Conservation (phyloP, 768 basidiomycete species). For the Pleurotus platypus region DNA sequence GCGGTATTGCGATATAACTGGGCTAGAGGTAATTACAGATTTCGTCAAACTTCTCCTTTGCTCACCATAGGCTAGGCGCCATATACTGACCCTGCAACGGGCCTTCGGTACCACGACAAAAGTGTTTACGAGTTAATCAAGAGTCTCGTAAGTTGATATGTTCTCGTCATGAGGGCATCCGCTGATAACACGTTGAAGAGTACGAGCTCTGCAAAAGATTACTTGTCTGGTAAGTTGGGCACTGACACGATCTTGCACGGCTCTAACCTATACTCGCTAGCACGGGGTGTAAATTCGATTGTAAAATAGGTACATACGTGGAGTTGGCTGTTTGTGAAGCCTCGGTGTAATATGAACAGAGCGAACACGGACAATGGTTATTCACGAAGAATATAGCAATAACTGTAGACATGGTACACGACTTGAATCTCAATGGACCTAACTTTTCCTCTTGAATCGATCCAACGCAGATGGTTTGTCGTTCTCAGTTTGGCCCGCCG, state of each 20-base stretch:
- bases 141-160: constrained; percentile 46
- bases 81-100: constrained; percentile 80
- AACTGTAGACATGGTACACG: too few species aligned
- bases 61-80: constrained; percentile 48
- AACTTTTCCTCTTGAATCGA: constrained; percentile 29
- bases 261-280: constrained; percentile 43
- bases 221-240: constrained; percentile 51
- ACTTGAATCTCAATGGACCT: neutral
- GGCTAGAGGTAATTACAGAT: constrained; percentile 54
- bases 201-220: constrained; percentile 69
- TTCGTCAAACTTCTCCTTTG: neutral
- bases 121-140: constrained; percentile 83
- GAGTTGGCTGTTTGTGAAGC: neutral
- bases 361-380: too few species aligned
- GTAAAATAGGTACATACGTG: constrained; percentile 25
- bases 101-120: constrained; percentile 80
- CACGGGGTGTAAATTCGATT: constrained; percentile 34
- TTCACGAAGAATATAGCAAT: too few species aligned
- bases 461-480: constrained; percentile 36
- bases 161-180: neutral
- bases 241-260: constrained; percentile 31
- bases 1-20: constrained; percentile 85
- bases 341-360: too few species aligned
- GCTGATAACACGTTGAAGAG: constrained; percentile 38
- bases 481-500: constrained; percentile 24